Base-by-base conservation (phyloP, 2,329 filamentous ascomycete species). In the Epichloe sibirici region DNA sequence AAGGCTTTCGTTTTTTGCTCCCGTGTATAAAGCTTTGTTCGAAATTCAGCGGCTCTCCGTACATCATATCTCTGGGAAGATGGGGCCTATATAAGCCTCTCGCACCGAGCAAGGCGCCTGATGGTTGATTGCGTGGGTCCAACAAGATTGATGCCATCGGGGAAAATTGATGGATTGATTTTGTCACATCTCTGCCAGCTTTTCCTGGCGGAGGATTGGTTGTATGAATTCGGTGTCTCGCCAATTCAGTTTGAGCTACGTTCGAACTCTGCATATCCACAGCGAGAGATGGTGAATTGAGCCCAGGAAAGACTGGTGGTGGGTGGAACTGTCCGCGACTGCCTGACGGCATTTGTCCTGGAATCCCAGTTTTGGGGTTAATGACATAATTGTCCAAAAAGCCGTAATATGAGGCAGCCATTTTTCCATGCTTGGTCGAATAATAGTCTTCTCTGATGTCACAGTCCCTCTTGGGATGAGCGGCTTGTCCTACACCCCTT, bases 361-460 rank as follows among this genome's bases (percentile, higher is more conserved):
- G 78, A 21, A 83, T 77, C 2, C 82, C 83, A 6, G 79, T 81
- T 65, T 82, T 84, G 3, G 83, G 82, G 60, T 88, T 88, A 48
- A 83, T 80, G 13, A 85, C 81, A 62, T 98, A 98, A 59, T 95
- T 90, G 63, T 96, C 90, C 54, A 96, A 74, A 66, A 98, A 98
- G 2, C 90, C 90, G 62, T 93, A 90, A 65, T 96, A 93, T 0
- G 91, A 97, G 15, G 90, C 88, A n/a, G 93, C 85, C 88, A 98
- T 95, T 71, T 98, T 98, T 57, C 90, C 88, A 62, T 98, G 90
- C 64, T 96, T 96, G 9, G 90, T 89, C 23, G 88, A 83, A 64
- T 93, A 97, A 66, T 97, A 97, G 60, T 96, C 90, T 54, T 93
- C 88, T 11, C 93, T 82, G 9, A 90, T 78, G 64, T 90, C 86